phyloP scores from a whole-genome alignment of 352 stramenopile genomes.

The Globisporangium cederbergense region DNA sequence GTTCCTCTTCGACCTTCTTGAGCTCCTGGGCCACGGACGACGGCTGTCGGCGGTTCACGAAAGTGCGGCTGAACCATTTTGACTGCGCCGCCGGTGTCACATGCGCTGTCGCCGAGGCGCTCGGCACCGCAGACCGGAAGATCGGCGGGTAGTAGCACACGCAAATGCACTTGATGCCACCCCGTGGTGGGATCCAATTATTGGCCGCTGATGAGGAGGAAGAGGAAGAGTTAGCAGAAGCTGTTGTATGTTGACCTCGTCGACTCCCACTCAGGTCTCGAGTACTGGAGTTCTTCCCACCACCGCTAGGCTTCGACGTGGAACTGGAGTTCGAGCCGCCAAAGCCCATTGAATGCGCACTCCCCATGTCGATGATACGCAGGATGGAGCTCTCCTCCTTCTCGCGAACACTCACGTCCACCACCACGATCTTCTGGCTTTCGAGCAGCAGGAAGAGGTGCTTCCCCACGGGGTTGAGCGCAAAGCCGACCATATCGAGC shows the following conservation, averaged over 20 bases:
- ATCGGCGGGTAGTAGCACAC: conserved; percentile 59
- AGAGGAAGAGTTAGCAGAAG: not conserved
- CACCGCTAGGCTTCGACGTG: not conserved
- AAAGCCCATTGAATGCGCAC: not conserved
- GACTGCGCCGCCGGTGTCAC: conserved; percentile 20
- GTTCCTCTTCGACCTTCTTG: conserved; percentile 13
- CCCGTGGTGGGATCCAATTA: not conserved
- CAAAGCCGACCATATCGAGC: conserved; percentile 55
- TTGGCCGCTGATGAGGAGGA: not conserved
- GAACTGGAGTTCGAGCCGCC: not conserved
- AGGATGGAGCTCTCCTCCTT: conserved; percentile 24
- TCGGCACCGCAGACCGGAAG: conserved; percentile 27
- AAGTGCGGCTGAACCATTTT: conserved; percentile 33
- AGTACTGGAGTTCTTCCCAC: not conserved
- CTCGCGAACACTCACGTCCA: conserved; percentile 29
- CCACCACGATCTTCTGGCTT: conserved; percentile 50
- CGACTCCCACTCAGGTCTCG: not conserved
- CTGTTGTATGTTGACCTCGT: not conserved
- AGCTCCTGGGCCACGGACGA: conserved; percentile 11
- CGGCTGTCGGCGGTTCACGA: conserved; percentile 25
- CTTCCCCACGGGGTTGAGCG: conserved; percentile 43
- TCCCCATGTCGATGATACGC: conserved; percentile 34
- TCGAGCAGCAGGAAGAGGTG: conserved; percentile 60
- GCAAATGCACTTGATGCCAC: conserved; percentile 25
- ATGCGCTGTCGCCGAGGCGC: conserved; percentile 5